Evolutionary conservation across 495 filamentous ascomycete species (phyloP).

Genomic region (Massariosphaeria phaeospora): DNA sequence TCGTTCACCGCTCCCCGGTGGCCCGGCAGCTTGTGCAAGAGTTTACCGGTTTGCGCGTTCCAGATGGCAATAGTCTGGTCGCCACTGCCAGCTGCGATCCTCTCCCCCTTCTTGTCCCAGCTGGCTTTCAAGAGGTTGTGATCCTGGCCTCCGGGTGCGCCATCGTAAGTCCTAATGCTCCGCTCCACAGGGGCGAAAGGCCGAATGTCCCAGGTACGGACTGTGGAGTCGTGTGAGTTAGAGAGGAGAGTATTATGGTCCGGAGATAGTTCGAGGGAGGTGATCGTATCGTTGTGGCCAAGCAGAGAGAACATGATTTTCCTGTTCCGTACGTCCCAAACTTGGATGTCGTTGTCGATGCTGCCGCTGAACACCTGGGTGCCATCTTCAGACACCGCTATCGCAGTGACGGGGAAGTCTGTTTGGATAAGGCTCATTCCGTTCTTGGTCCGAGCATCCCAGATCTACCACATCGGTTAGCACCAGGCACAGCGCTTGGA

Average conservation of each 20-base stretch:
- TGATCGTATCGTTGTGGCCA: constrained; percentile 88
- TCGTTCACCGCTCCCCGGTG: constrained; percentile 96
- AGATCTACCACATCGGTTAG: constrained; percentile 51
- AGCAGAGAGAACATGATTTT: constrained; percentile 78
- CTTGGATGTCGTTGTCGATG: constrained; percentile 95
- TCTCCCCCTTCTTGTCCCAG: constrained; percentile 83
- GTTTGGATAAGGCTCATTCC: constrained; percentile 84
- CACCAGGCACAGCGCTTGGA: not conserved
- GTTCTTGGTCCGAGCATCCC: constrained; percentile 91
- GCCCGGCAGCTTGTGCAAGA: constrained; percentile 90
- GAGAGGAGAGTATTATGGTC: constrained; percentile 88
- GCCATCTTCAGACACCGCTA: constrained; percentile 84
- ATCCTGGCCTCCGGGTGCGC: constrained; percentile 79
- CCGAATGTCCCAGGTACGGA: constrained; percentile 91
- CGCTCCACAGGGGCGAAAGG: constrained; percentile 88
- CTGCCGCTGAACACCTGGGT: constrained; percentile 94
- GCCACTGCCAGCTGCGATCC: constrained; percentile 81
- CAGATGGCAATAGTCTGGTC: constrained; percentile 89
- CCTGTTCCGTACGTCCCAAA: constrained; percentile 94
- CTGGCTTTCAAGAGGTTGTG: constrained; percentile 88
- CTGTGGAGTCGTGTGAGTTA: constrained; percentile 88
- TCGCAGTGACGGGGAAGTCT: constrained; percentile 86
- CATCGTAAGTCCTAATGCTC: constrained; percentile 79
- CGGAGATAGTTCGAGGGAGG: constrained; percentile 81
- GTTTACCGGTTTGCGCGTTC: constrained; percentile 74